phyloP scores from a whole-genome alignment of 352 stramenopile genomes.

The Blastocystis sp. region DNA sequence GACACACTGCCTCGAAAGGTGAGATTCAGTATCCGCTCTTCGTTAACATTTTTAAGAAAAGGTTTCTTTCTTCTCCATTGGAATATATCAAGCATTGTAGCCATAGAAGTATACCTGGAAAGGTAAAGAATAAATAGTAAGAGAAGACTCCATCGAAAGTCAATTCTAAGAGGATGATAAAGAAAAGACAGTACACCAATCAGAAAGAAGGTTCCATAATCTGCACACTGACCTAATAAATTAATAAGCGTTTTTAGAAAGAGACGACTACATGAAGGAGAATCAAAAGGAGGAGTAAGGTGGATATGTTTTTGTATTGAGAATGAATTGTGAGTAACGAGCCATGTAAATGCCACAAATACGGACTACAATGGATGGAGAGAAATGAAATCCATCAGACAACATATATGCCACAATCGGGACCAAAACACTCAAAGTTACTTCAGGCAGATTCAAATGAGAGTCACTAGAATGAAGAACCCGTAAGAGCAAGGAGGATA shows the following conservation, averaged over 20 bases:
- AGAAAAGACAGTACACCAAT: conserved; percentile 19
- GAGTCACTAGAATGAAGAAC: background rate
- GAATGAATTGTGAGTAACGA: conserved; percentile 44
- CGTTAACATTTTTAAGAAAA: background rate
- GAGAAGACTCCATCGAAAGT: background rate
- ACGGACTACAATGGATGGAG: conserved; percentile 29
- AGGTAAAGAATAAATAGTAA: background rate
- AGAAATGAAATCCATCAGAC: conserved; percentile 15
- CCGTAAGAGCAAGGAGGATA: background rate
- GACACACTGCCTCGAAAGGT: conserved; percentile 25
- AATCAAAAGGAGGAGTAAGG: background rate
- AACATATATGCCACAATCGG: conserved; percentile 41
- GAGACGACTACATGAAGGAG: background rate
- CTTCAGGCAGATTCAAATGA: background rate
- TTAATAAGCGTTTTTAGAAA: background rate
- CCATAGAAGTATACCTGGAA: conserved; percentile 9
- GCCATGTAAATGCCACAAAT: conserved; percentile 62
- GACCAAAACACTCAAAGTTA: background rate
- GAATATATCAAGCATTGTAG: background rate
- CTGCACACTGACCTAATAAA: background rate
- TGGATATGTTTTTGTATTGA: conserved; percentile 30
- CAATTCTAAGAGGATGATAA: background rate
- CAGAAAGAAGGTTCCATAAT: conserved; percentile 17
- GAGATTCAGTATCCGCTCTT: background rate
- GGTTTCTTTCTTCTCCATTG: background rate